phyloP scores from a whole-genome alignment of 1,284 basidiomycete genomes.

The Cryptococcus sp. region DNA sequence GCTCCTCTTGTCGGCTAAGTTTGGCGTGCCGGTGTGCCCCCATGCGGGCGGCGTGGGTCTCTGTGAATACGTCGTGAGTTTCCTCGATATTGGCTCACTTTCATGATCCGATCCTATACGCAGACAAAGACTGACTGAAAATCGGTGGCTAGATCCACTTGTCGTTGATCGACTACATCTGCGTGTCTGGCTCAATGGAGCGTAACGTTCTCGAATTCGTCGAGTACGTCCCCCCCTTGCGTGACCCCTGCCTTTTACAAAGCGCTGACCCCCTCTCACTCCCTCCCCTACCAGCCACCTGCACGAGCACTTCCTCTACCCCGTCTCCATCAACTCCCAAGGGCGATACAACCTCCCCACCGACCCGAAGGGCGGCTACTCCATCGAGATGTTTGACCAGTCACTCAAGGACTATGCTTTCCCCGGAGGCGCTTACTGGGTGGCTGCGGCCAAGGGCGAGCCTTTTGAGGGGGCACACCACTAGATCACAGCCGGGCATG shows the following conservation, averaged over 20 bases:
- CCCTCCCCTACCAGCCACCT: slow-evolving; percentile 58
- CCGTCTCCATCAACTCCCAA: slow-evolving; percentile 78
- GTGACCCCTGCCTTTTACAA: not conserved
- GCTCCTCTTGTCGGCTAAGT: slow-evolving; percentile 89
- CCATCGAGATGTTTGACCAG: slow-evolving; percentile 51
- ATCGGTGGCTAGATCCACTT: slow-evolving; percentile 28
- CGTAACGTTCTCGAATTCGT: slow-evolving; percentile 78
- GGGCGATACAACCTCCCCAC: slow-evolving; percentile 73
- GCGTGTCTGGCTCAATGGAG: slow-evolving; percentile 84
- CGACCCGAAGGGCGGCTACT: slow-evolving; percentile 51
- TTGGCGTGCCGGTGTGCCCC: slow-evolving; percentile 80
- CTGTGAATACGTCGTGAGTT: slow-evolving; percentile 87
- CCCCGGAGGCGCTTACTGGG: slow-evolving; percentile 53
- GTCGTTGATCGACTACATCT: slow-evolving; percentile 84
- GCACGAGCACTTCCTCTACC: slow-evolving; percentile 87
- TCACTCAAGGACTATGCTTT: slow-evolving; percentile 50
- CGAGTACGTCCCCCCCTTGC: slow-evolving; percentile 27
- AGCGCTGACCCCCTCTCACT: not conserved
- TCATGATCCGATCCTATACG: not conserved
- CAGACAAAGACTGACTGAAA: no score
- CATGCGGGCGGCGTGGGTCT: slow-evolving; percentile 94
- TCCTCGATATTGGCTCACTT: not conserved
- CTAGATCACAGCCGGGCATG: no score
- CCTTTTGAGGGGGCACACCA: slow-evolving; percentile 22
- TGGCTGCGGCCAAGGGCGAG: slow-evolving; percentile 38